Percentiles rank a stretch among this genome's conserved stretches.
These are phyloP conservation scores for Starmerella cellae DNA, from an alignment of 805 yeast genomes.

Conservation along the genomic window DNA sequence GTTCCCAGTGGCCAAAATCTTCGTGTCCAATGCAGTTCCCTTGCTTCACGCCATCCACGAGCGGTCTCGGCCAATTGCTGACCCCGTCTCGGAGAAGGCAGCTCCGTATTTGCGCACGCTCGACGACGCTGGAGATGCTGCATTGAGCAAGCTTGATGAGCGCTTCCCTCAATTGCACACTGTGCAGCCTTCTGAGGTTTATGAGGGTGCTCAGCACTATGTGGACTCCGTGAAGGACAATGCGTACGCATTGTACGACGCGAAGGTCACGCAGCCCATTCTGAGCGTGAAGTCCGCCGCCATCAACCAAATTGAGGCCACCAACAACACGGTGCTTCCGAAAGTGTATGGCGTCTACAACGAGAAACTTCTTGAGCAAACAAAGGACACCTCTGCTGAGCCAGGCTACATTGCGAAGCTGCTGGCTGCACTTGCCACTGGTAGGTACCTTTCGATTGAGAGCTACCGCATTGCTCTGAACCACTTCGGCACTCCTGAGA, in stretches of 20 bases:
- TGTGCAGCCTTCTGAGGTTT: conserved; percentile 40
- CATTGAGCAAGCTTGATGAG: conserved; percentile 46
- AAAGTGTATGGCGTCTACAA: conserved; percentile 12
- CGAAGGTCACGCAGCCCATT: conserved; percentile 40
- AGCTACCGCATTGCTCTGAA: conserved; percentile 7
- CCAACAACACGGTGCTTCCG: conserved; percentile 35
- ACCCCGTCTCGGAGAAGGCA: conserved; percentile 29
- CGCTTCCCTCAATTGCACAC: conserved; percentile 48
- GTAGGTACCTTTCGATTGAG: conserved; percentile 11
- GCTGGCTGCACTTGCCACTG: conserved; percentile 15
- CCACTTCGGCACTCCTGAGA: conserved; percentile 12
- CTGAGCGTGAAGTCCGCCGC: conserved; percentile 34
- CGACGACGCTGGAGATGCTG: conserved; percentile 43
- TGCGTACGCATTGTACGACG: conserved; percentile 26
- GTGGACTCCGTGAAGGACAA: conserved; percentile 27
- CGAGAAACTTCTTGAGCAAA: conserved; percentile 14
- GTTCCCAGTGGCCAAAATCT: conserved; percentile 43
- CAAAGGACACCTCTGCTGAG: neutral
- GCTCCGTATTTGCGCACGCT: conserved; percentile 36
- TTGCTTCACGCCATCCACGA: conserved; percentile 34
- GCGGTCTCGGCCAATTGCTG: conserved; percentile 23
- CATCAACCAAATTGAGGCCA: conserved; percentile 36
- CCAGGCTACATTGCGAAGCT: conserved; percentile 12
- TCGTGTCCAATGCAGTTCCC: conserved; percentile 50
- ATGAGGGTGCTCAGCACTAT: conserved; percentile 32